Evolutionary conservation across 345 rosid genomes (phyloP).

Genomic region (Rhodomyrtus tomentosa): DNA sequence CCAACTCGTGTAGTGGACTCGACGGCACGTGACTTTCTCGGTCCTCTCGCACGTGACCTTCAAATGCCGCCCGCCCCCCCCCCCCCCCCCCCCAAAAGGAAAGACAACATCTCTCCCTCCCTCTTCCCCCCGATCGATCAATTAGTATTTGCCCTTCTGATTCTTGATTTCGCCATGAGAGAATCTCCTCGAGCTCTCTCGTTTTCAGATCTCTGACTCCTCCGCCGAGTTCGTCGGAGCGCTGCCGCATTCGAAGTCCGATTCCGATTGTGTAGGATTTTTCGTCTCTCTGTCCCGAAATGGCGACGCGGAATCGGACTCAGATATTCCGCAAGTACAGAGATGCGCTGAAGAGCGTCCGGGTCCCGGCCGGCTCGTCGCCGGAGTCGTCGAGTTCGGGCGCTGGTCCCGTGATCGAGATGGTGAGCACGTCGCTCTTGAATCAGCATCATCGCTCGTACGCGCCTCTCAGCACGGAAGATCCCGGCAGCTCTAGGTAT

Average conservation of each 20-base stretch:
- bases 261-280: background rate
- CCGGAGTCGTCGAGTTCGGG: slow-evolving; percentile 17
- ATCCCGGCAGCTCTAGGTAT: slow-evolving; percentile 80
- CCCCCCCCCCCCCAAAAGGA: background rate
- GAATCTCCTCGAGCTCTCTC: background rate
- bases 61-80: background rate
- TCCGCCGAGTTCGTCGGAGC: background rate
- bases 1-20: background rate
- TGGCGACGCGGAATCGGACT: slow-evolving; percentile 92
- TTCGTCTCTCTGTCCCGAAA: background rate
- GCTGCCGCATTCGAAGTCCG: background rate
- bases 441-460: slow-evolving; percentile 52
- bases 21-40: background rate
- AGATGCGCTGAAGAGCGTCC: slow-evolving; percentile 87
- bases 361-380: slow-evolving; percentile 40
- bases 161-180: background rate
- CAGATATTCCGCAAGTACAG: slow-evolving; percentile 57
- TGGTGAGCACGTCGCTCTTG: slow-evolving; percentile 75
- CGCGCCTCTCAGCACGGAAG: slow-evolving; percentile 81
- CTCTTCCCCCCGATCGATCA: background rate
- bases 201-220: background rate
- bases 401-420: slow-evolving; percentile 82
- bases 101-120: background rate
- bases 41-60: background rate
- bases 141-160: background rate